Conservation (phyloP, 148 eudicot genomes). For the Agrostemma githago region DNA sequence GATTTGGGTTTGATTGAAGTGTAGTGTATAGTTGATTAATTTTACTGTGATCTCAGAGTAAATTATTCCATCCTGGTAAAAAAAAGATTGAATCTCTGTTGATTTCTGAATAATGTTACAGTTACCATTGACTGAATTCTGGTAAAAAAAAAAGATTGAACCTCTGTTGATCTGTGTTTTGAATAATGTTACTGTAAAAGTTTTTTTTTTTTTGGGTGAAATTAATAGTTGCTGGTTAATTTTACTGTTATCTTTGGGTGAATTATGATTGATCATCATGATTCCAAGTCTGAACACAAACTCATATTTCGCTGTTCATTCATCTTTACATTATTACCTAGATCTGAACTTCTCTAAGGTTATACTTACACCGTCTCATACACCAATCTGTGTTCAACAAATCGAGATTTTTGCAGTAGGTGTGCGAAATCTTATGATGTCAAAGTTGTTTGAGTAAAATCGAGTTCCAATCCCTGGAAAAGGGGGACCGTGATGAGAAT, state of each 20-base stretch:
- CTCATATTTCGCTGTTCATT: not conserved
- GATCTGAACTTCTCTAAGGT: not conserved
- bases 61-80: too few relatives aligned
- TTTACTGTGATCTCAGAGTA: not conserved
- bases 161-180: not conserved
- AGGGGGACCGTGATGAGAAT: slow-evolving; percentile 5
- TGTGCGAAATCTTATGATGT: not conserved
- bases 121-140: too few relatives aligned
- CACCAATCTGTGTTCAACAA: not conserved
- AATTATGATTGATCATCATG: not conserved
- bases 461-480: not conserved
- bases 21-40: not conserved
- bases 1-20: slow-evolving; percentile 5
- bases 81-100: too few relatives aligned
- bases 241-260: too few relatives aligned
- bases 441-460: not conserved
- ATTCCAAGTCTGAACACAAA: not conserved
- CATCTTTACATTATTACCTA: not conserved
- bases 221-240: too few relatives aligned
- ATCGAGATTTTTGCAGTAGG: not conserved
- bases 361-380: not conserved
- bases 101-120: not conserved
- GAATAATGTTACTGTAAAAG: too few relatives aligned
- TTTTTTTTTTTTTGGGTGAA: too few relatives aligned
- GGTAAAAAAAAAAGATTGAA: not conserved